Evolutionary conservation across 345 rosid genomes (phyloP).

Genomic region (Draba incana): DNA sequence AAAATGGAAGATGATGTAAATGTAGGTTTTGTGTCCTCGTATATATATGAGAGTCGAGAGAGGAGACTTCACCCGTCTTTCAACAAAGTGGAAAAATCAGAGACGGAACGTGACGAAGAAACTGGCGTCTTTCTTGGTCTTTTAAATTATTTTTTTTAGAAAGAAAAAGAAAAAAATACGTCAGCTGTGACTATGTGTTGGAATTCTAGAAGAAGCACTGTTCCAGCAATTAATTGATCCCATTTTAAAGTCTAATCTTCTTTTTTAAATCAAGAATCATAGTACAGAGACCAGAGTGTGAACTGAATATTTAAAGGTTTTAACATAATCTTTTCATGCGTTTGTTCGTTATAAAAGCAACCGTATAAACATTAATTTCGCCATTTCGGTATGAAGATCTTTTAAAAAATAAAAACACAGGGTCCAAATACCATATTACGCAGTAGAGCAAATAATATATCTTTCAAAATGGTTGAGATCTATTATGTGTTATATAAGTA

Average conservation of each 20-base stretch:
- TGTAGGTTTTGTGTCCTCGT: slow-evolving; percentile 7
- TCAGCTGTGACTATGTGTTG: slow-evolving; percentile 30
- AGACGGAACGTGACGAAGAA: slow-evolving; percentile 34
- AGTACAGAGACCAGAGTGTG: slow-evolving; percentile 3
- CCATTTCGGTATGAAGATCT: neutral
- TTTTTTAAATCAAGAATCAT: neutral
- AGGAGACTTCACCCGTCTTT: slow-evolving; percentile 13
- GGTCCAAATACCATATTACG: neutral
- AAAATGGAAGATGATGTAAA: slow-evolving; percentile 21
- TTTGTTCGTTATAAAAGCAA: neutral
- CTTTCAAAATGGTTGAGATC: neutral
- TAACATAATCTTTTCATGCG: neutral
- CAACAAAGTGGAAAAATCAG: slow-evolving; percentile 30
- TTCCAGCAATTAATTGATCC: slow-evolving; percentile 1
- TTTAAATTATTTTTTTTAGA: neutral
- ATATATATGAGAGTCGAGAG: slow-evolving; percentile 15
- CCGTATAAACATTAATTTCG: neutral
- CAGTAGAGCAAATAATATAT: neutral
- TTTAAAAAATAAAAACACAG: neutral
- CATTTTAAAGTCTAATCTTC: neutral
- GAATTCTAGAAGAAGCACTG: slow-evolving; percentile 33
- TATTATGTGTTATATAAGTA: too few relatives aligned
- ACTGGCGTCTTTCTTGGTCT: neutral
- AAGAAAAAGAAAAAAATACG: slow-evolving; percentile 14
- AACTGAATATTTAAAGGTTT: slow-evolving; percentile 13